Percentiles rank a stretch among this genome's conserved stretches.
These are phyloP conservation scores for Pseudozyma hubeiensis DNA, from an alignment of 1,284 basidiomycete species.

Conservation along the genomic window DNA sequence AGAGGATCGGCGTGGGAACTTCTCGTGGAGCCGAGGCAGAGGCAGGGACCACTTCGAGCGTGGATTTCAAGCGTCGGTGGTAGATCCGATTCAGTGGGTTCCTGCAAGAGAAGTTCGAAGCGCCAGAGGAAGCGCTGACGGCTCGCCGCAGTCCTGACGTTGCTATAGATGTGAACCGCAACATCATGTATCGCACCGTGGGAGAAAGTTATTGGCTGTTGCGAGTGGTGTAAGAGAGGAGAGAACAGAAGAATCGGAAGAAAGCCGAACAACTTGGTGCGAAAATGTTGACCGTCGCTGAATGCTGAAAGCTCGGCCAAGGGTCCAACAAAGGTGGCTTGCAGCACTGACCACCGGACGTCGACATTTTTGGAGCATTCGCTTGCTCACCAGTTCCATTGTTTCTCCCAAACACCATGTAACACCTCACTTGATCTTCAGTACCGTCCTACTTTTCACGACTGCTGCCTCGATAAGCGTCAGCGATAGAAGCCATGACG, in stretches of 20 bases:
- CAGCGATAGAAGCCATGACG: neutral
- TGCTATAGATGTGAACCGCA: conserved; percentile 19
- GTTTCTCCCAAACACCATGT: neutral
- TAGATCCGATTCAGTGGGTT: conserved; percentile 3
- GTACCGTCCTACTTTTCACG: too few relatives aligned
- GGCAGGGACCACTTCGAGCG: conserved; percentile 20
- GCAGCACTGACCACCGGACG: conserved; percentile 6
- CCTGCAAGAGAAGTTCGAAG: neutral
- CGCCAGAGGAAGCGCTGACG: neutral
- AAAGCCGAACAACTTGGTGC: neutral
- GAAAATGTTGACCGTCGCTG: neutral
- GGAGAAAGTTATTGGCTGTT: neutral
- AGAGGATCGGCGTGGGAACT: conserved; percentile 63
- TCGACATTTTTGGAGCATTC: neutral
- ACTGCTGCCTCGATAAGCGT: too few relatives aligned
- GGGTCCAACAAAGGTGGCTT: conserved; percentile 1
- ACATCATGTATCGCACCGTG: conserved; percentile 10
- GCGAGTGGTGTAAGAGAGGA: neutral
- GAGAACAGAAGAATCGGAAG: conserved; percentile 1
- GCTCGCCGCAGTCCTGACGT: conserved; percentile 9
- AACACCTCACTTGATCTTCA: neutral
- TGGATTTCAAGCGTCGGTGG: conserved; percentile 33
- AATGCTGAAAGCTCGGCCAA: neutral
- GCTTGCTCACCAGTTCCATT: neutral
- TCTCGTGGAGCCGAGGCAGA: conserved; percentile 39